phyloP scores from a whole-genome alignment of 139 green algal genomes.

The Tetradesmus obliquus region DNA sequence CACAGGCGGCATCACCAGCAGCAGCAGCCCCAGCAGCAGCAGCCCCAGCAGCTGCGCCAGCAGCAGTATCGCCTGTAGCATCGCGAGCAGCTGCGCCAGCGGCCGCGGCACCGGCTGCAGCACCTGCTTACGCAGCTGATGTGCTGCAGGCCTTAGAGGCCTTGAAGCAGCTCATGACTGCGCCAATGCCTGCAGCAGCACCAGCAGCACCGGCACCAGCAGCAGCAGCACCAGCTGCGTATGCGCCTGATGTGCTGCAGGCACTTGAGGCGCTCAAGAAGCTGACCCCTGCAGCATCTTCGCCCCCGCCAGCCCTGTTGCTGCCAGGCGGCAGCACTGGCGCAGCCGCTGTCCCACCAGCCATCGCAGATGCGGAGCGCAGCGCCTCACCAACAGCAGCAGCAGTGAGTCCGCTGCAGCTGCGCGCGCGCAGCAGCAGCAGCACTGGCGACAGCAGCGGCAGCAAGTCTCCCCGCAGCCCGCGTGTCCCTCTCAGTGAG shows the following conservation, averaged over 20 bases:
- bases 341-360: neutral
- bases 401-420: neutral
- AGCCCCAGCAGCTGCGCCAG: neutral
- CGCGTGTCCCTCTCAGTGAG: slow-evolving; percentile 1
- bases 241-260: neutral
- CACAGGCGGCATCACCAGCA: neutral
- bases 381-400: neutral
- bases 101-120: neutral
- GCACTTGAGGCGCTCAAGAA: neutral
- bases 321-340: neutral
- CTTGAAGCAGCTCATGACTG: neutral
- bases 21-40: neutral
- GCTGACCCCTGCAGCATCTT: slow-evolving; percentile 1
- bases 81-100: neutral
- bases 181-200: neutral
- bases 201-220: neutral
- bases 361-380: neutral
- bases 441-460: slow-evolving; percentile 18
- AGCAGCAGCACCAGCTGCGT: neutral
- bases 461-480: neutral
- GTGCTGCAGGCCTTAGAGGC: neutral
- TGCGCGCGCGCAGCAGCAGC: neutral
- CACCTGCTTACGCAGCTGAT: neutral
- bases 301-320: neutral
- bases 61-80: neutral